Base-by-base conservation (phyloP, 371 early-diverging fungal species). In the Mortierella sp. region DNA sequence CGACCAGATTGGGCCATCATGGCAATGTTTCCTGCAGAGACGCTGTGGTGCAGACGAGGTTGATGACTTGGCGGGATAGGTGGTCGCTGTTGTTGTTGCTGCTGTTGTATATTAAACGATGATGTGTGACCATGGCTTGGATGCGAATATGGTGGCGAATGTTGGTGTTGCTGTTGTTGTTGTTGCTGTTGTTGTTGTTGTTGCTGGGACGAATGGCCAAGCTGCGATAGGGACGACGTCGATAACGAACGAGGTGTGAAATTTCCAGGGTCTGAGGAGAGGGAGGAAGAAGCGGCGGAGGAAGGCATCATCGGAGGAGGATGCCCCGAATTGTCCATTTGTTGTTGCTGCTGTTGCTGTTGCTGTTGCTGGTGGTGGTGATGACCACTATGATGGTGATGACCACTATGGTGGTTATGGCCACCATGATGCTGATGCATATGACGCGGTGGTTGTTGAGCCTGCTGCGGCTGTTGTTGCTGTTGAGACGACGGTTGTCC, bases 41-140 rank as follows among this genome's bases (percentile, higher is more conserved):
- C 37, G 16, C 83, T 82, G 37, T 82, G 83, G 44, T 82, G 78
- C 22, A 82, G 50, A 2, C 83, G 83, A 14, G 78, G 78, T 44
- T 82, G 82, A 37, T 77, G 71, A 0, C 64, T 47, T 0, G 82
- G 77, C 19, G 77, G 74, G n/a, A 77, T 70, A 1, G 81, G 81
- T 0, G 81, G 81, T 39, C 81, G 55, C 41, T 80, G 76, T 50
- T 41, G 66, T 19, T 64, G 70, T 48, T 58, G 61, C 26, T 65
- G 53, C 47, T 70, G 63, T 5, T 43, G 63, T 26, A 34, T 34
- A 16, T 47, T 39, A 58, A 64, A 45, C 22, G 64, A 55, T 61
- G 75, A 55, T 11, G 24, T 0, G 22, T 68, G 72, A 2, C 50
- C 19, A 26, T 64, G 68, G 64, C 22, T 55, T 24, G 19, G 69